Percentiles rank a stretch among this genome's conserved stretches.
These are phyloP conservation scores for Termitomyces sp. DNA, from an alignment of 768 basidiomycete species.

Conservation along the genomic window DNA sequence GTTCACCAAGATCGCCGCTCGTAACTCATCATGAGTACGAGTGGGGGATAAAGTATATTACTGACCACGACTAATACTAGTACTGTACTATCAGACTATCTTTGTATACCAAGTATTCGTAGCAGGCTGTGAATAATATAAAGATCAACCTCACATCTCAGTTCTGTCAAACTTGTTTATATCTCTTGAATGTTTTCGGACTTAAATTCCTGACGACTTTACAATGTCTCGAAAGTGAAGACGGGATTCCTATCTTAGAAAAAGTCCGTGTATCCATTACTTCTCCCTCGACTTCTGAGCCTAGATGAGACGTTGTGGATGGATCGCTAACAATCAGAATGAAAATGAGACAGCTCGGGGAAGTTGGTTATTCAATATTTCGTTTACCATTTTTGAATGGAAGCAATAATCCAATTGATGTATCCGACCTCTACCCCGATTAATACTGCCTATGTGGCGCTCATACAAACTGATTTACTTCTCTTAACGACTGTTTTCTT, in stretches of 20 bases:
- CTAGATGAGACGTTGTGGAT: no score
- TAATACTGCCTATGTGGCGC: no score
- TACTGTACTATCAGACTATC: background rate
- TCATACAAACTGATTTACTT: no score
- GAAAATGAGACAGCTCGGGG: no score
- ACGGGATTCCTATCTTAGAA: background rate
- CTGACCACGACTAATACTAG: background rate
- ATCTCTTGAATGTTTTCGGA: background rate
- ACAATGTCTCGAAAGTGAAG: background rate
- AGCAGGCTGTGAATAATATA: constrained; percentile 1
- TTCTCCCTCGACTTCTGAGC: no score
- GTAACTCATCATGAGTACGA: background rate
- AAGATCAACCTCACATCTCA: background rate
- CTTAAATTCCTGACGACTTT: background rate
- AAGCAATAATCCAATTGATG: no score
- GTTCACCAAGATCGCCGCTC: constrained; percentile 1
- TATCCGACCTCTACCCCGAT: no score
- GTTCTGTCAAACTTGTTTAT: background rate
- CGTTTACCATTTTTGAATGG: no score
- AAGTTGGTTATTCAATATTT: no score
- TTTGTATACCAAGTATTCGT: background rate
- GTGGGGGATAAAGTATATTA: background rate
- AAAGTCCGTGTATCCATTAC: no score
- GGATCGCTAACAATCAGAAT: no score
- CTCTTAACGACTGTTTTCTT: no score